Evolutionary conservation across 2,329 filamentous ascomycete genomes (phyloP).

Genomic region (Daldinia eschscholtzii): DNA sequence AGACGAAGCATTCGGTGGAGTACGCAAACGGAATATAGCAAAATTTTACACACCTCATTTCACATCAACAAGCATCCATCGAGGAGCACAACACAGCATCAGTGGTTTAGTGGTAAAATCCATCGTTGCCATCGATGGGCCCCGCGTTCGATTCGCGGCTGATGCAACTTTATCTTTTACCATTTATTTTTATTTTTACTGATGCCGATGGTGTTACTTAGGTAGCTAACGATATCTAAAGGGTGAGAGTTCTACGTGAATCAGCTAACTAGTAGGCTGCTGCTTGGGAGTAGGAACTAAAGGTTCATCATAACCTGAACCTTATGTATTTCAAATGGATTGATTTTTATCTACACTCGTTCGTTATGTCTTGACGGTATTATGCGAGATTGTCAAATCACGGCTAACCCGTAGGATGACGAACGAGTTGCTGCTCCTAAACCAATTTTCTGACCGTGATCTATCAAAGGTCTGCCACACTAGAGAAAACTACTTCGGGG

Average conservation of each 20-base stretch:
- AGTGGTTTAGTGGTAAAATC: constrained; percentile 68
- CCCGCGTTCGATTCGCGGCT: constrained; percentile 62
- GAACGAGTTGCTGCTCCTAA: too few relatives aligned
- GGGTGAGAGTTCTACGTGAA: too few relatives aligned
- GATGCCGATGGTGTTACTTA: too few relatives aligned
- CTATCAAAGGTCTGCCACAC: not conserved
- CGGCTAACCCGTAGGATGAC: too few relatives aligned
- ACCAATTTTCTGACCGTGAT: not conserved
- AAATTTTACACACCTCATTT: not conserved
- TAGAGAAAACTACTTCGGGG: constrained; percentile 22
- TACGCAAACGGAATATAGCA: not conserved
- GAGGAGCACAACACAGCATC: constrained; percentile 48
- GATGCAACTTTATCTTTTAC: constrained; percentile 48
- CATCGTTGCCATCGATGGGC: constrained; percentile 67
- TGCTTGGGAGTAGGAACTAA: too few relatives aligned
- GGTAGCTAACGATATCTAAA: too few relatives aligned
- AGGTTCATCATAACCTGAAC: too few relatives aligned
- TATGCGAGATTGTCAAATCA: too few relatives aligned
- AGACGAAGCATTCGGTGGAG: not conserved
- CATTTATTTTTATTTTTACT: not conserved
- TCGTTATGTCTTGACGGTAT: too few relatives aligned
- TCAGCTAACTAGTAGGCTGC: too few relatives aligned
- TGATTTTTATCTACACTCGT: too few relatives aligned
- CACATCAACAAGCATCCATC: not conserved
- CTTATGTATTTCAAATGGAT: too few relatives aligned